A percentile compares a stretch with the other conserved stretches of the same genome.
These are phyloP conservation scores for Solanum gracilifrons DNA, from an alignment of 257 asterid genomes.

Conservation along the genomic window DNA sequence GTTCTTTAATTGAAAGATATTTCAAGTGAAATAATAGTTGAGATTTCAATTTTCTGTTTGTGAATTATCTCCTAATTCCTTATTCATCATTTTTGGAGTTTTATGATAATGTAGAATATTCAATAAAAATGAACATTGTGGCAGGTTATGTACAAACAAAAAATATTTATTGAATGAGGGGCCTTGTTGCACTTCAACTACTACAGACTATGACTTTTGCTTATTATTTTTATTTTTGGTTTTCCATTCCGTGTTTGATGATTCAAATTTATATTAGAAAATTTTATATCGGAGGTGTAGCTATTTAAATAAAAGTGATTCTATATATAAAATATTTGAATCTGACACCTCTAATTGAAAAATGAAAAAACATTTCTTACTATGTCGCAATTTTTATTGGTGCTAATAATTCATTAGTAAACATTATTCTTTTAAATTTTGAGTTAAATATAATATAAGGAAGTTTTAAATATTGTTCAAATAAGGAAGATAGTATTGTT, in stretches of 20 bases:
- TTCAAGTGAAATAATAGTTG: background rate
- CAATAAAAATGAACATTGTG: background rate
- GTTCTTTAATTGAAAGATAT: background rate
- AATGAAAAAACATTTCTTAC: too few species aligned
- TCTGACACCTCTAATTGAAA: too few species aligned
- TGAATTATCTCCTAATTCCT: background rate
- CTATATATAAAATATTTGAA: too few species aligned
- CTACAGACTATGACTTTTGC: background rate
- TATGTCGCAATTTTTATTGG: too few species aligned
- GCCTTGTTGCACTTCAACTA: background rate
- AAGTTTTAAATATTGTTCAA: too few species aligned
- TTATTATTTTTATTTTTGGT: background rate
- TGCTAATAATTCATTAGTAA: too few species aligned
- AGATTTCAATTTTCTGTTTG: background rate
- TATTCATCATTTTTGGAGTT: background rate
- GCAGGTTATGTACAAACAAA: background rate
- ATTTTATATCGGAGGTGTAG: accelerated
- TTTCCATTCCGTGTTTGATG: background rate
- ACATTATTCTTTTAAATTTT: too few species aligned
- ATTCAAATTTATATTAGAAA: too few species aligned
- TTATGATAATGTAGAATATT: background rate
- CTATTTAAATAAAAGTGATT: too few species aligned
- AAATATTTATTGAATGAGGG: background rate
- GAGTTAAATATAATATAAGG: too few species aligned
- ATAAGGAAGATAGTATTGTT: too few species aligned